Base-by-base conservation (phyloP, 768 basidiomycete species). In the Inosperma sp. region DNA sequence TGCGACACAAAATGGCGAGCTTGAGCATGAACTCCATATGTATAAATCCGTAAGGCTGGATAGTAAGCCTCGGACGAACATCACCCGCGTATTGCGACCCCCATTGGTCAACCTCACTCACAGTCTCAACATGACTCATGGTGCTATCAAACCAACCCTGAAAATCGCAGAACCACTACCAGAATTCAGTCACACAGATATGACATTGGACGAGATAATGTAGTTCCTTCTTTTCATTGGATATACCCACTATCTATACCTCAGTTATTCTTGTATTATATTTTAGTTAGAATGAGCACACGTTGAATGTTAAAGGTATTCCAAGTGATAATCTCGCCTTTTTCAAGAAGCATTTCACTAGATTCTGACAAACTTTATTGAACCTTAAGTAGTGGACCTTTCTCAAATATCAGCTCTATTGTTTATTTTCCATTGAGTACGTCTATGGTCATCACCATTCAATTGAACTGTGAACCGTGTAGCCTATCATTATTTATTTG, bases 11-110 rank as follows among this genome's bases (percentile, higher is more conserved):
- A 80, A 78, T 36, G 69, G 69, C 1, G 74, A 73, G n/a, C 66
- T 85, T 2, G 66, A 66, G 35, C 68, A 74, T 34, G 83, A 84
- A 58, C 65, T 85, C 3, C 74, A 75, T 30, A 69, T 81, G 73
- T 85, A 83, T 65, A 82, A 75, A 52, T 82, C 82, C 12, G 75
- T 80, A 25, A 66, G 70, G 58, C 68, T 65, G 14, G 75, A 75
- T 3, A 67, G 64, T 57, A 82, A 80, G 58, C 79, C 80, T 13
- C 73, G 79, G 19, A 82, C 81, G 16, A 62, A 69, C 46, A 71
- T 83, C 30, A 81, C 78, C 10, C 68, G 78, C 40, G 67, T 84
- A 16, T 65, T 64, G 4, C 71, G 83, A 37, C 66, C 69, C 5
- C 80, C 79, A 1, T 61, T 83, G 25, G 65, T 72, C 3, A 72